Base-by-base conservation (phyloP, 2,329 filamentous ascomycete genomes). In the Thelonectria rubi region DNA sequence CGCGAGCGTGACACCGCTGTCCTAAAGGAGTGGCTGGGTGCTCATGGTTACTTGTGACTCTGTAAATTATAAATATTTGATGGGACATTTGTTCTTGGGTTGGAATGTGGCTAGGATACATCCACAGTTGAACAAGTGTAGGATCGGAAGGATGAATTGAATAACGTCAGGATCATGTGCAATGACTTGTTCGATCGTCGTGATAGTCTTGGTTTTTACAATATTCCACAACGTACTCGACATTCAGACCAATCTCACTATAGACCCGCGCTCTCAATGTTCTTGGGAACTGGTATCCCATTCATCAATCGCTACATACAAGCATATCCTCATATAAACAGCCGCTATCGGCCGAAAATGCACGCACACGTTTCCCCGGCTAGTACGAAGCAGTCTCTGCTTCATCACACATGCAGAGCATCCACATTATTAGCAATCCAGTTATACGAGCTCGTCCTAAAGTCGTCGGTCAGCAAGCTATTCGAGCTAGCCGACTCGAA, bases 21-120 rank as follows among this genome's bases (percentile, higher is more conserved):
- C 46, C 84, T 97, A 56, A 84, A 90, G 77, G 91, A 93, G 79
- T 98, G 94, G 94, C 79, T 98, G 69, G 73, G 69, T 17, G 75
- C 78, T n/a, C 82, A 84, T 56, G 78, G 79, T 3, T 85, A 84
- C 60, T 65, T 76, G 64, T 79, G 68, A 77, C 71, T 73, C 20
- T 68, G 65, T 69, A 72, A 73, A 66, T 56, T 71, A 66, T 73
- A 66, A 59, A 52, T 17, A 20, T n/a, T n/a, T 46, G 11, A 48
- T 20, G 37, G 15, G n/a, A 43, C 5, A 26, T 32, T 40, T 37
- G 20, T 34, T 5, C n/a, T n/a, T n/a, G n/a, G 37, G 10, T 5
- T 12, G 37, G 30, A 32, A 57, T 34, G 15, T n/a, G 12, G 26
- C 26, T 45, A 45, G 47, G 18, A 45, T 26, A n/a, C 32, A 46